Base-by-base conservation (phyloP, 257 asterid species). In the Ilex asprella region DNA sequence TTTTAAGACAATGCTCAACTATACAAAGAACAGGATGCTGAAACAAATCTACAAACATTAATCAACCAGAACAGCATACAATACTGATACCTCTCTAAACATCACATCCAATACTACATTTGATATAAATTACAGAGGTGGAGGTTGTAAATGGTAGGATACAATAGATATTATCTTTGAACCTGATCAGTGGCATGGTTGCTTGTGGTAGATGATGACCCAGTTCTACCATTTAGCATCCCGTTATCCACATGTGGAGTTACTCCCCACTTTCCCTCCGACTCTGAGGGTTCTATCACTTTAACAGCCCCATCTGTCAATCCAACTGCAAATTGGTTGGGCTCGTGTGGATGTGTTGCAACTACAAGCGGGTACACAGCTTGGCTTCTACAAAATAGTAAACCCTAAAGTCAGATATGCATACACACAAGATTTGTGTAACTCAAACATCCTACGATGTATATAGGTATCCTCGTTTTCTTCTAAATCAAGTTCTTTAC, bases 211-310 rank as follows among this genome's bases (percentile, higher is more conserved):
- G n/a, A n/a, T n/a, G n/a, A n/a, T n/a, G n/a, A n/a, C n/a, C n/a
- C n/a, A n/a, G n/a, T n/a, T n/a, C n/a, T n/a, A n/a, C n/a, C n/a
- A n/a, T n/a, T n/a, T n/a, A n/a, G n/a, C n/a, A n/a, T n/a, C n/a
- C n/a, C n/a, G n/a, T n/a, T n/a, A n/a, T n/a, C n/a, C n/a, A n/a
- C n/a, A n/a, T n/a, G n/a, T n/a, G n/a, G n/a, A n/a, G n/a, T n/a
- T n/a, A n/a, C n/a, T n/a, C 98, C 95, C 96, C 96, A 88, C 79
- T 73, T 88, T 32, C 87, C 72, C 39, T 88, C 96, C 0, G 89
- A 79, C 69, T 91, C 98, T n/a, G 79, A 58, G 12, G 98, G 98
- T 75, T 91, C 98, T 60, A 91, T 73, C 68, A 91, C 98, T 74
- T 88, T 91, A n/a, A 91, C 95, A 0, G 95, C 79, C 58, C 98